Evolutionary conservation across 345 rosid species (phyloP), one percentile per base, ranked within the genome.

Genomic region (Citrus sinensis): DNA sequence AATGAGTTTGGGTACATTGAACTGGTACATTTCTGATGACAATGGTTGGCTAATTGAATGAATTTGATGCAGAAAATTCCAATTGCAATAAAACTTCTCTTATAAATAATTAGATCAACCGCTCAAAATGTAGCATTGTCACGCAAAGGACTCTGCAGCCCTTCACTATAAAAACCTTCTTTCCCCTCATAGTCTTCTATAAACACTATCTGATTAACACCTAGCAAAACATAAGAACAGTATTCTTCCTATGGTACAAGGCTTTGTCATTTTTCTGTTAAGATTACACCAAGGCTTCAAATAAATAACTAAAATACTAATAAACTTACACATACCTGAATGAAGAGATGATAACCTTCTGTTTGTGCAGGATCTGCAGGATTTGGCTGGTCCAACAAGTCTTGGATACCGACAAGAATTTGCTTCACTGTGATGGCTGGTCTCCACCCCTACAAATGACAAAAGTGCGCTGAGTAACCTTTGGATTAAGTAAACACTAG

Each of bases 401-500:
- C 98, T 80, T 93, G 98, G 79, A 93, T 93, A 35, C 98, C 98
- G 0, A 93, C 91, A 80, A 93, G 96, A 85, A 93, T 93, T 85
- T 93, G 98, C 89, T 90, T 93, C 81, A 93, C 94, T 1, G 98
- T 90, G 29, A 93, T 93, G 55, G 98, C 98, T 29, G 98, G 98
- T 87, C 96, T 90, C 98, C 98, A 93, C 17, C 98, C 98, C 96
- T 93, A 84, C 49, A 73, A 16, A 64, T 35, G 27, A 29, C 19
- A 72, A 25, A 80, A 56, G 75, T 30, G 9, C 49, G 64, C 49
- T 35, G 35, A 35, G 51, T 63, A 78, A 75, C 37, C 54, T 63
- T 27, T 9, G 8, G 68, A 46, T 19, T 37, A 54, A 58, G 14
- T 5, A 62, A 30, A 54, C 63, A 24, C 40, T 60, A 1, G 39